Percentiles rank a stretch among this genome's conserved stretches.
Conservation (phyloP, 768 basidiomycete species). For the Pisolithus marmoratus region DNA sequence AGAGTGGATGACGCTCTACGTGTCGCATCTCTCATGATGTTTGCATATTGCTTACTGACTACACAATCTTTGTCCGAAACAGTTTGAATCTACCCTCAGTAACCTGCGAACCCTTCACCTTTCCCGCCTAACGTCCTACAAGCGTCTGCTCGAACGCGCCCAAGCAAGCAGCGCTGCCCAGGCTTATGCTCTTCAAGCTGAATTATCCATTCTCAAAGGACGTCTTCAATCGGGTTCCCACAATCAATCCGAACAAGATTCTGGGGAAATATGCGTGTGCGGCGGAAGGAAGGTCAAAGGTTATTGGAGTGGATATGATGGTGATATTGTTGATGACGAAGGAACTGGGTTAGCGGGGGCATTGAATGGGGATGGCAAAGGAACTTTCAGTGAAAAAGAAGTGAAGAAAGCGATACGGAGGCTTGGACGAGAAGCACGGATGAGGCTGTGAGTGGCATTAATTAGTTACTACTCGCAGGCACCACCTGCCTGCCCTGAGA, state of each 20-base stretch:
- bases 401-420: conserved; percentile 60
- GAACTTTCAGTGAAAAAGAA: conserved; percentile 66
- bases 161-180: conserved; percentile 78
- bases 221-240: conserved; percentile 25
- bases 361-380: conserved; percentile 40
- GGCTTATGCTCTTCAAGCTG: conserved; percentile 80
- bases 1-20: too few species aligned
- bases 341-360: conserved; percentile 41
- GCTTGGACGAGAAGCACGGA: conserved; percentile 60
- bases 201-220: conserved; percentile 59
- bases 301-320: conserved; percentile 69
- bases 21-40: too few species aligned
- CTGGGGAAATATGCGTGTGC: conserved; percentile 40
- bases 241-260: conserved; percentile 9
- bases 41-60: not conserved
- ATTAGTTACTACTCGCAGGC: not conserved
- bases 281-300: conserved; percentile 58
- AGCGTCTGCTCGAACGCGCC: conserved; percentile 72
- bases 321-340: conserved; percentile 37
- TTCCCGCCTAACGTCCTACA: conserved; percentile 64
- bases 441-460: conserved; percentile 56
- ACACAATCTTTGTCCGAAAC: conserved; percentile 4
- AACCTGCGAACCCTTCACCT: conserved; percentile 38
- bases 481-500: too few species aligned
- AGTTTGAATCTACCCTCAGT: conserved; percentile 43